phyloP scores from a whole-genome alignment of 768 basidiomycete species.

The Pisolithus microcarpus region DNA sequence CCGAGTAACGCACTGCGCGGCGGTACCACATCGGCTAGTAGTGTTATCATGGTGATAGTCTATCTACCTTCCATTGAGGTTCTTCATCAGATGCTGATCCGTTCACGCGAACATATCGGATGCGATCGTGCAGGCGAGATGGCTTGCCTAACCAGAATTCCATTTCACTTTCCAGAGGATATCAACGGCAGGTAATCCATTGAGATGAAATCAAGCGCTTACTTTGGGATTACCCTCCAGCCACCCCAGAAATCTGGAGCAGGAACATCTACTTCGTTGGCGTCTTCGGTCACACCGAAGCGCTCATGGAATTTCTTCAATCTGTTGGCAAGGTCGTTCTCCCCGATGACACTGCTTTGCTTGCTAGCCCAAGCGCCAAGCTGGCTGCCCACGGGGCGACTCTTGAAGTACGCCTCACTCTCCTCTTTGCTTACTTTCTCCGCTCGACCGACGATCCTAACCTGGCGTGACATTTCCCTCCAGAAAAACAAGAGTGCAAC shows the following conservation, averaged over 20 bases:
- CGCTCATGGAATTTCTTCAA: conserved; percentile 51
- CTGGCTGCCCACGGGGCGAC: conserved; percentile 74
- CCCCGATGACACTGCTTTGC: conserved; percentile 75
- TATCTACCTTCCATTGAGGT: conserved; percentile 68
- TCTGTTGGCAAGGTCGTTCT: conserved; percentile 59
- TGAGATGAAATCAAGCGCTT: background rate
- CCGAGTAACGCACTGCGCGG: background rate
- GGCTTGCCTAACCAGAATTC: conserved; percentile 98
- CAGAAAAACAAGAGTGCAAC: conserved; percentile 89
- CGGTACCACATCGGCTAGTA: background rate
- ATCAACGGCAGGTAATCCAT: background rate
- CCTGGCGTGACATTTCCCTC: conserved; percentile 73
- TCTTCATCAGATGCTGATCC: conserved; percentile 38
- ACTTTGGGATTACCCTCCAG: conserved; percentile 91
- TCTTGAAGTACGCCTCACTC: conserved; percentile 76
- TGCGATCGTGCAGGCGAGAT: conserved; percentile 88
- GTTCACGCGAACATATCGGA: conserved; percentile 60
- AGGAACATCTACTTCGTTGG: conserved; percentile 45
- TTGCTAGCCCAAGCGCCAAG: conserved; percentile 91
- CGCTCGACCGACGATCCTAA: conserved; percentile 78
- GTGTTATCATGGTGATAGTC: conserved; percentile 59
- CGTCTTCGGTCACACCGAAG: conserved; percentile 44
- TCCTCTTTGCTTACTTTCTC: conserved; percentile 71
- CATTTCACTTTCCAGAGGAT: conserved; percentile 57
- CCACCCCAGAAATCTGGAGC: conserved; percentile 95